These are phyloP conservation scores for Tillandsia fasciculata DNA, from an alignment of 176 grass and related monocot species.

Conservation along the genomic window DNA sequence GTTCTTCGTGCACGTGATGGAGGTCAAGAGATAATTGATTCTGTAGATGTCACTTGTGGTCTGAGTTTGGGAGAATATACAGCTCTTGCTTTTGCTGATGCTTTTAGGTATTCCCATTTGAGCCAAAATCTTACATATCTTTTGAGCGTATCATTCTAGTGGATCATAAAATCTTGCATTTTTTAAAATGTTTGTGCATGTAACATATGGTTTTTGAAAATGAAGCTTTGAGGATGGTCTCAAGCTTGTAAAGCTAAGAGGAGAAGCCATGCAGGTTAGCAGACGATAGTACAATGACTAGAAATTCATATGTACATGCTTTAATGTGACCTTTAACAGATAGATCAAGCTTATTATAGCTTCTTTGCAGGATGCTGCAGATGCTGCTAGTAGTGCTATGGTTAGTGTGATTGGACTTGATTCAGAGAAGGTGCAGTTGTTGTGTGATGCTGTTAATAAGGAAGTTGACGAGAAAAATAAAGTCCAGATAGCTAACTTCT, in stretches of 20 bases:
- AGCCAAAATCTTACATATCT: not conserved
- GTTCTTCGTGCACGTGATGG: slow-evolving; percentile 64
- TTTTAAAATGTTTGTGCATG: not conserved
- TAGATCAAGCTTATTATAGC: not conserved
- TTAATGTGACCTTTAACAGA: slow-evolving; percentile 5
- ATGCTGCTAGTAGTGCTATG: slow-evolving; percentile 82
- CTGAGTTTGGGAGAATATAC: slow-evolving; percentile 97
- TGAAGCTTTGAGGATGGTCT: slow-evolving; percentile 96
- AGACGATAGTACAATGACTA: not conserved
- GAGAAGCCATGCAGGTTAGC: slow-evolving; percentile 96
- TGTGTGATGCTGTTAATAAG: slow-evolving; percentile 85
- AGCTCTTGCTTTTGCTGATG: slow-evolving; percentile 82
- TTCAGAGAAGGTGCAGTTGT: slow-evolving; percentile 87
- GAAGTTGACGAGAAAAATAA: slow-evolving; percentile 75
- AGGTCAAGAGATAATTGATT: slow-evolving; percentile 59
- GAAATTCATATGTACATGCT: not conserved
- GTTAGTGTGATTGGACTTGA: slow-evolving; percentile 96
- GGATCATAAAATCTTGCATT: not conserved
- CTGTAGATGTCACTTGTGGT: slow-evolving; percentile 84
- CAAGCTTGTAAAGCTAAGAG: slow-evolving; percentile 97
- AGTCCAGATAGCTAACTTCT: slow-evolving; percentile 88
- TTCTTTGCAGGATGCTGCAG: slow-evolving; percentile 69
- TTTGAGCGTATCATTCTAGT: not conserved
- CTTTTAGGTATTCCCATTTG: slow-evolving; percentile 65
- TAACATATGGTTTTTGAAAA: slow-evolving; percentile 21